Evolutionary conservation across 768 basidiomycete genomes (phyloP).

Genomic region (Trametes cinnabarina): DNA sequence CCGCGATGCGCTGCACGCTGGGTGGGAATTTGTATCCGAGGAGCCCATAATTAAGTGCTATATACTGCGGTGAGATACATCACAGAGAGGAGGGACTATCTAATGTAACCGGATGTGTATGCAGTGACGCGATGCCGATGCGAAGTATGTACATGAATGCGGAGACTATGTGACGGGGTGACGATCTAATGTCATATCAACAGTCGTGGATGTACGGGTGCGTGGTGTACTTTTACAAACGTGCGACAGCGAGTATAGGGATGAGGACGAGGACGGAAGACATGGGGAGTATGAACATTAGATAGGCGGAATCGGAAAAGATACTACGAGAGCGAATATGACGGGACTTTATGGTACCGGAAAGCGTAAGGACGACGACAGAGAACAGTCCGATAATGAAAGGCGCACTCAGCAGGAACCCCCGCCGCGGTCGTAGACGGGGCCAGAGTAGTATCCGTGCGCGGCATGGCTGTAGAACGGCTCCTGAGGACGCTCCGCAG

Average conservation of each 20-base stretch:
- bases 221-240: neutral
- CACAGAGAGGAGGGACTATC: neutral
- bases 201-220: neutral
- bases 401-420: neutral
- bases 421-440: neutral
- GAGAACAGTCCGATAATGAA: neutral
- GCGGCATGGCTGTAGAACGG: neutral
- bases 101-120: neutral
- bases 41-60: neutral
- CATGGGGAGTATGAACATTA: neutral
- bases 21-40: too few species aligned
- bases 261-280: neutral
- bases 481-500: conserved; percentile 6
- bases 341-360: conserved; percentile 5
- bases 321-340: conserved; percentile 3
- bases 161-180: neutral
- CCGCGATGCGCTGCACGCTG: neutral
- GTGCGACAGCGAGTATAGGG: neutral
- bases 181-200: conserved; percentile 1
- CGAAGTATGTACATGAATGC: neutral
- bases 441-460: neutral
- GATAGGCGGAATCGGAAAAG: neutral
- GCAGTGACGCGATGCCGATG: neutral
- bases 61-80: neutral
- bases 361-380: conserved; percentile 2